Evolutionary conservation across 768 basidiomycete genomes (phyloP).

Genomic region (Xanthoconium purpureum): DNA sequence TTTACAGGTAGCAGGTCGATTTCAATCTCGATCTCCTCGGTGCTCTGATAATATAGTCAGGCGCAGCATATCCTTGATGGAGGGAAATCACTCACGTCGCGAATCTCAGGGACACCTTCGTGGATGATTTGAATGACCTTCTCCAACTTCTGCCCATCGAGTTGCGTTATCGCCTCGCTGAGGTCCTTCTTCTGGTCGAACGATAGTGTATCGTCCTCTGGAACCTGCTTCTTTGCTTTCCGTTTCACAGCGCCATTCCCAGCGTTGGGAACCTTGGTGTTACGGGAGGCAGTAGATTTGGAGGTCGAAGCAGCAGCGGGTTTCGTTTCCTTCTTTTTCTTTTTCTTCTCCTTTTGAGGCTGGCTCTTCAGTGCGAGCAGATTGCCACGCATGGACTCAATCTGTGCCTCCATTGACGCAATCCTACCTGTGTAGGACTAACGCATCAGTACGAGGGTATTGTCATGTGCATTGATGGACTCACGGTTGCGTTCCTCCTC

Average conservation of each 20-base stretch:
- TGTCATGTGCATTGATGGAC: constrained; percentile 21
- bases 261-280: constrained; percentile 40
- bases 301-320: constrained; percentile 60
- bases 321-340: constrained; percentile 65
- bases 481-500: constrained; percentile 70
- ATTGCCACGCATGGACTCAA: constrained; percentile 71
- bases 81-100: constrained; percentile 65
- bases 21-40: constrained; percentile 97
- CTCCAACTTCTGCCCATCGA: constrained; percentile 82
- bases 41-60: constrained; percentile 55
- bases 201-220: constrained; percentile 80
- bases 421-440: constrained; percentile 55
- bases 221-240: constrained; percentile 60
- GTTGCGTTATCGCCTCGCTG: constrained; percentile 86
- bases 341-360: constrained; percentile 63
- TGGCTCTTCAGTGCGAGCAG: constrained; percentile 59
- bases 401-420: constrained; percentile 75
- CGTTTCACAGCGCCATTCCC: constrained; percentile 48
- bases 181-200: constrained; percentile 99
- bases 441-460: constrained; percentile 8
- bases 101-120: constrained; percentile 88
- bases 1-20: constrained; percentile 86
- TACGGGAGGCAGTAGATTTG: constrained; percentile 51
- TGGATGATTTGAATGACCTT: constrained; percentile 95
- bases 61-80: constrained; percentile 9